Evolutionary conservation across 495 filamentous ascomycete species (phyloP).

Genomic region (Talaromyces stipitatus): DNA sequence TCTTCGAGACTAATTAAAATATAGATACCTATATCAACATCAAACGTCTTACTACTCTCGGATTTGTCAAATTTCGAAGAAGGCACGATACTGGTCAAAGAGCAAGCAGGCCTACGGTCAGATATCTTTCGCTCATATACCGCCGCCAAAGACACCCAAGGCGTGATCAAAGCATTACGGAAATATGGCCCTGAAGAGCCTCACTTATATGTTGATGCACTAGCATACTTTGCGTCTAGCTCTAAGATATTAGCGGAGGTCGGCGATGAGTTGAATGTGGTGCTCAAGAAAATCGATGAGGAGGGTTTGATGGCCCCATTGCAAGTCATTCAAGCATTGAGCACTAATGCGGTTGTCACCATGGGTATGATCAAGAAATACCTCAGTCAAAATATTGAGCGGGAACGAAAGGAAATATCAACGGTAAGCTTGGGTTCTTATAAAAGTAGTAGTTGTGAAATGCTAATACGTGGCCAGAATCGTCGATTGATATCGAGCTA

Average conservation of each 20-base stretch:
- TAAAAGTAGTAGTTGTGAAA: neutral
- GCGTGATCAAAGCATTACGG: constrained; percentile 77
- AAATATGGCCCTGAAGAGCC: constrained; percentile 93
- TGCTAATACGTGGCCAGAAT: constrained; percentile 44
- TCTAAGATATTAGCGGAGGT: constrained; percentile 76
- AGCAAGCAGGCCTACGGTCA: constrained; percentile 83
- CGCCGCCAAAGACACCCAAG: constrained; percentile 81
- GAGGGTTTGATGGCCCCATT: constrained; percentile 92
- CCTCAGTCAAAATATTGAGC: constrained; percentile 77
- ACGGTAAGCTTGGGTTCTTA: constrained; percentile 29
- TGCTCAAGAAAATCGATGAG: constrained; percentile 79
- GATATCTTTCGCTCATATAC: constrained; percentile 98
- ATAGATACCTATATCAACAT: constrained; percentile 81
- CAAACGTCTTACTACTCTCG: constrained; percentile 86
- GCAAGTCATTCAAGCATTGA: constrained; percentile 91
- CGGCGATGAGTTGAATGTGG: constrained; percentile 67
- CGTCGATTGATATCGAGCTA: constrained; percentile 77
- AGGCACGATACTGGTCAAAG: constrained; percentile 85
- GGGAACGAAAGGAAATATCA: constrained; percentile 78
- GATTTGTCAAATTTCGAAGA: constrained; percentile 85
- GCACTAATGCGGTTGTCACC: constrained; percentile 77
- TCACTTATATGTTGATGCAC: constrained; percentile 83
- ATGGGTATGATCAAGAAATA: constrained; percentile 97
- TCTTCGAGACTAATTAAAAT: constrained; percentile 13
- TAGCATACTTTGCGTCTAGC: constrained; percentile 89